phyloP scores from a whole-genome alignment of 2,329 filamentous ascomycete species.

The Fusarium piperis region DNA sequence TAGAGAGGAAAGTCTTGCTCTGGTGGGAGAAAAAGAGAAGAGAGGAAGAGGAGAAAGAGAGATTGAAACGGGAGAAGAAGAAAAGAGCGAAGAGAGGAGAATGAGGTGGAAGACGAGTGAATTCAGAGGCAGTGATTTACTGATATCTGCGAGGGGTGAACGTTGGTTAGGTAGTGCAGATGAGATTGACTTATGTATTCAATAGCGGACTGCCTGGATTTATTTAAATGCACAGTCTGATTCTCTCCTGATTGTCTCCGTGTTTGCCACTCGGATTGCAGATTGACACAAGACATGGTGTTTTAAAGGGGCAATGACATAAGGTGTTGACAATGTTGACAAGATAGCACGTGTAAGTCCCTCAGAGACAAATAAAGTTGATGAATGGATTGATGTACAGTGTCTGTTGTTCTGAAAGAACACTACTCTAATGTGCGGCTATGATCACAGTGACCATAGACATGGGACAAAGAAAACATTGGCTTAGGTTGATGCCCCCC shows the following conservation, averaged over 20 bases:
- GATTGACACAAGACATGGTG: background rate
- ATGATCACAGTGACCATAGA: background rate
- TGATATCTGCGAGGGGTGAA: background rate
- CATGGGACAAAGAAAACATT: background rate
- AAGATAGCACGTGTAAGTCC: background rate
- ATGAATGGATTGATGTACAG: background rate
- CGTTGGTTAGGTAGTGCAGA: background rate
- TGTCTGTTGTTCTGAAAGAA: background rate
- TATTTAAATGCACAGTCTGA: fast-evolving
- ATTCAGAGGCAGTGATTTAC: background rate
- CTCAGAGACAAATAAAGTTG: background rate
- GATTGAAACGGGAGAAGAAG: background rate
- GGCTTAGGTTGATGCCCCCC: background rate
- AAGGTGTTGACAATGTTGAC: background rate
- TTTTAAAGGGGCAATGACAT: background rate
- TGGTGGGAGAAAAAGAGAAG: background rate
- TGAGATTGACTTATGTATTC: background rate
- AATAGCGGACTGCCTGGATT: background rate
- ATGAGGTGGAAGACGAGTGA: background rate
- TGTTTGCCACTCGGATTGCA: background rate
- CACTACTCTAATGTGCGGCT: background rate
- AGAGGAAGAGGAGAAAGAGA: background rate
- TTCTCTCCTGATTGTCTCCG: background rate
- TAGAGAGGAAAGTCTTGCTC: background rate
- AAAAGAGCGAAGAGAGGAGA: background rate